phyloP scores from a whole-genome alignment of 768 basidiomycete genomes.

The Pleurotus ostreatus region DNA sequence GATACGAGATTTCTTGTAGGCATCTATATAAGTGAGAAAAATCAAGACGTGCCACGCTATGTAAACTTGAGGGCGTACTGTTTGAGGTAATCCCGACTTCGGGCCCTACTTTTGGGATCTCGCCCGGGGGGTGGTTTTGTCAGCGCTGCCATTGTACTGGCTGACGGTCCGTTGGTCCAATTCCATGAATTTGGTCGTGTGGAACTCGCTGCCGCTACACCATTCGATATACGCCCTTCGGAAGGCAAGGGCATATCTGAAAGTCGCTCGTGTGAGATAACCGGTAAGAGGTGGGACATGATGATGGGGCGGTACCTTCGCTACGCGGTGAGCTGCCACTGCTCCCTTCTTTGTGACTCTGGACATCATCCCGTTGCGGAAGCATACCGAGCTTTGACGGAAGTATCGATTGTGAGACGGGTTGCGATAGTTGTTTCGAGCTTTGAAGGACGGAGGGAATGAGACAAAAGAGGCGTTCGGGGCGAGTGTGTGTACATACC shows the following conservation, averaged over 20 bases:
- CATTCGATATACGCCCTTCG: slow-evolving; percentile 64
- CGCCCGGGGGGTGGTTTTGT: slow-evolving; percentile 77
- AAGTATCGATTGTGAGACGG: slow-evolving; percentile 52
- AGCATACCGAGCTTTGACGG: slow-evolving; percentile 63
- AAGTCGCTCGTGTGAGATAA: neutral
- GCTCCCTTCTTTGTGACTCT: slow-evolving; percentile 76
- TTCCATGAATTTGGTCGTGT: slow-evolving; percentile 56
- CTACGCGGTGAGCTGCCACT: slow-evolving; percentile 81
- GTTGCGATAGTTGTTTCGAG: slow-evolving; percentile 74
- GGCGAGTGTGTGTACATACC: slow-evolving; percentile 48
- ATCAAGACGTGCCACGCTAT: slow-evolving; percentile 11
- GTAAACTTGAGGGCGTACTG: slow-evolving; percentile 53
- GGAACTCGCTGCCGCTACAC: slow-evolving; percentile 40
- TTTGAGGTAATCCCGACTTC: slow-evolving; percentile 95
- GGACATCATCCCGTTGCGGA: slow-evolving; percentile 67
- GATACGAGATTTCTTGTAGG: slow-evolving; percentile 95
- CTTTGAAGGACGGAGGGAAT: slow-evolving; percentile 28
- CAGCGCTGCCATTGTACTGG: slow-evolving; percentile 31
- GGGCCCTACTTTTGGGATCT: slow-evolving; percentile 93
- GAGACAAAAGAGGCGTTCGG: neutral
- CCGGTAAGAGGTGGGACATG: neutral
- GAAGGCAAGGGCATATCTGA: slow-evolving; percentile 68
- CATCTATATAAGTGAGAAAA: slow-evolving; percentile 48
- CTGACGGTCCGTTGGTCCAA: slow-evolving; percentile 41
- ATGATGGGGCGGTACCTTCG: slow-evolving; percentile 50